A percentile compares a stretch with the other conserved stretches of the same genome.
Evolutionary conservation across 805 yeast species (phyloP).

Genomic region (Lipomyces orientalis): DNA sequence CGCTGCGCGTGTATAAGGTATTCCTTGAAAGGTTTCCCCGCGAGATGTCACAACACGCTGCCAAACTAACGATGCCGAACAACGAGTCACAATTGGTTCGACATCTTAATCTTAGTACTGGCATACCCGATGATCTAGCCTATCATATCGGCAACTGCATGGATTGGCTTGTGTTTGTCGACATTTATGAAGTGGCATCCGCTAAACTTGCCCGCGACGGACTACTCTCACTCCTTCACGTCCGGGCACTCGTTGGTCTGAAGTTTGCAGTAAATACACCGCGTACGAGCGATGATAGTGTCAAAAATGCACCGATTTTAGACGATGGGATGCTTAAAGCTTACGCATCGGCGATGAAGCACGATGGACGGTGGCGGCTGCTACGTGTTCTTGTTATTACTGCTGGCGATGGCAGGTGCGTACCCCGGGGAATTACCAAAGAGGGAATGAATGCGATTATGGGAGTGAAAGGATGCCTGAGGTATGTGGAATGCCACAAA

Average conservation of each 20-base stretch:
- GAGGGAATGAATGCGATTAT: background rate
- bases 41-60: background rate
- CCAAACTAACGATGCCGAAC: background rate
- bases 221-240: background rate
- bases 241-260: background rate
- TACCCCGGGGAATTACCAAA: background rate
- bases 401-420: background rate
- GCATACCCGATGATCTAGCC: background rate
- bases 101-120: background rate
- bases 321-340: background rate
- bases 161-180: background rate
- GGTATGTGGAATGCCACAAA: background rate
- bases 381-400: background rate
- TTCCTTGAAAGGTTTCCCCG: background rate
- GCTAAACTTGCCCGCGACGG: background rate
- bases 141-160: background rate
- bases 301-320: background rate
- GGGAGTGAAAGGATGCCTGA: slow-evolving; percentile 1
- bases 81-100: background rate
- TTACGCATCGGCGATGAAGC: background rate
- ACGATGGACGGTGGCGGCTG: background rate
- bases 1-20: background rate
- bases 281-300: background rate
- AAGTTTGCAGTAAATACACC: background rate
- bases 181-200: background rate